phyloP scores from a whole-genome alignment of 1,284 basidiomycete genomes.

The Volvariella volvacea region DNA sequence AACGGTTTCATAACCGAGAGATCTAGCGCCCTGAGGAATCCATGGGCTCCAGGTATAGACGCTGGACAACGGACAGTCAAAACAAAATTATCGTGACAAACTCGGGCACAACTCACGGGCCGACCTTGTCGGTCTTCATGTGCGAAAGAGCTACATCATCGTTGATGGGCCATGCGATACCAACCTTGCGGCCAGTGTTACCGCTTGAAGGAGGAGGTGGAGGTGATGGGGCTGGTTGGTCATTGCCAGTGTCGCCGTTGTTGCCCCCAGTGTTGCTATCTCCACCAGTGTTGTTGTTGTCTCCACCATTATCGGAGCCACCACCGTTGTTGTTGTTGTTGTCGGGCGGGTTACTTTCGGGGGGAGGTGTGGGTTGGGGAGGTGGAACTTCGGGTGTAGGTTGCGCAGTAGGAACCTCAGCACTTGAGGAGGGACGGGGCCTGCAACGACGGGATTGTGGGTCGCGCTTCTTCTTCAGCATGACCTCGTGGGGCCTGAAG shows the following conservation, averaged over 20 bases:
- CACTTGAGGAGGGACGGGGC: conserved; percentile 30
- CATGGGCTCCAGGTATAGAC: conserved; percentile 53
- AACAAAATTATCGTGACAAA: background rate
- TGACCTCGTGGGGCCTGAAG: conserved; percentile 31
- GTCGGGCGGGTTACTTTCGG: background rate
- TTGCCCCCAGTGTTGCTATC: conserved; percentile 2
- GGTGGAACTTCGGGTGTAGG: background rate
- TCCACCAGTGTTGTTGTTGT: conserved; percentile 1
- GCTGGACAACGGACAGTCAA: no score
- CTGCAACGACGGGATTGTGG: conserved; percentile 45
- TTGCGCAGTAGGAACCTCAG: conserved; percentile 11
- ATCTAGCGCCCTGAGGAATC: conserved; percentile 28
- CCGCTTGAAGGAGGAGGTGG: conserved; percentile 7
- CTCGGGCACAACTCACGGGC: conserved; percentile 29
- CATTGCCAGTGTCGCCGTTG: conserved; percentile 2
- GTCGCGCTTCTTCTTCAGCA: conserved; percentile 47
- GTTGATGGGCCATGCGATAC: conserved; percentile 60
- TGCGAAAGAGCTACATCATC: conserved; percentile 36
- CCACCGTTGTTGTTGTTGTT: background rate
- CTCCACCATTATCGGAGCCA: conserved; percentile 4
- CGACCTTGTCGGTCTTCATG: conserved; percentile 37
- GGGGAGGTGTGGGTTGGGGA: conserved; percentile 7
- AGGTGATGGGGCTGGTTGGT: conserved; percentile 4
- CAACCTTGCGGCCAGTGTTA: conserved; percentile 39
- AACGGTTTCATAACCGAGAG: conserved; percentile 42